Evolutionary conservation across 257 asterid species (phyloP).

Genomic region (Nicotiana otophora): DNA sequence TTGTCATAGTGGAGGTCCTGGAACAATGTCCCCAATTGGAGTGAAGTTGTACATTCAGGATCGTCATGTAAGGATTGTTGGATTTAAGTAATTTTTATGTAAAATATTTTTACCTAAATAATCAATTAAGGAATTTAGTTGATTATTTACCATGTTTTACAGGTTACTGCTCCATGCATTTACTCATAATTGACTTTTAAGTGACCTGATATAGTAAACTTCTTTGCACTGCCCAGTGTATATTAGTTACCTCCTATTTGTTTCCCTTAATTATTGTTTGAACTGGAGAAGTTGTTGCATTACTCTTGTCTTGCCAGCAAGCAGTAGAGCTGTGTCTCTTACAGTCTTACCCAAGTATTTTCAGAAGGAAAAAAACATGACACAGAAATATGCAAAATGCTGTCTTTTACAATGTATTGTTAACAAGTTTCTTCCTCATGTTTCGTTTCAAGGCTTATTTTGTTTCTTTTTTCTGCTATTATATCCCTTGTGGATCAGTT

Average conservation of each 20-base stretch:
- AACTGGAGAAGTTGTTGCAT: not conserved
- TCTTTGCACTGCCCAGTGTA: no score
- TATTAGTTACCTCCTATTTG: no score
- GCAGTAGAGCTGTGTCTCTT: not conserved
- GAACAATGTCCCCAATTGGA: slow-evolving; percentile 38
- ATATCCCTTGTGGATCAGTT: not conserved
- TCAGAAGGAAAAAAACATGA: not conserved
- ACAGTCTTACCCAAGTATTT: not conserved
- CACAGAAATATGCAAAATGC: not conserved
- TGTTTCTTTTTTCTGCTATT: not conserved
- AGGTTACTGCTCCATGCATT: no score
- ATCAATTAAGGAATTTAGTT: no score
- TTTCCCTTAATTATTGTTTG: not conserved
- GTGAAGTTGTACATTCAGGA: slow-evolving; percentile 43
- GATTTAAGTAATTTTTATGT: no score
- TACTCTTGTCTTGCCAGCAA: not conserved
- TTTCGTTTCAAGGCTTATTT: not conserved
- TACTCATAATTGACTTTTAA: no score
- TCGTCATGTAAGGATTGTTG: slow-evolving; percentile 39
- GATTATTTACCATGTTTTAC: no score
- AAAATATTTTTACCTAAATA: no score
- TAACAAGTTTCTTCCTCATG: not conserved
- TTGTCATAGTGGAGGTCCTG: slow-evolving; percentile 25
- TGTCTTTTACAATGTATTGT: not conserved
- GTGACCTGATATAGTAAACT: no score